Conservation (phyloP, 2,329 filamentous ascomycete species). For the Exophiala sp. region DNA sequence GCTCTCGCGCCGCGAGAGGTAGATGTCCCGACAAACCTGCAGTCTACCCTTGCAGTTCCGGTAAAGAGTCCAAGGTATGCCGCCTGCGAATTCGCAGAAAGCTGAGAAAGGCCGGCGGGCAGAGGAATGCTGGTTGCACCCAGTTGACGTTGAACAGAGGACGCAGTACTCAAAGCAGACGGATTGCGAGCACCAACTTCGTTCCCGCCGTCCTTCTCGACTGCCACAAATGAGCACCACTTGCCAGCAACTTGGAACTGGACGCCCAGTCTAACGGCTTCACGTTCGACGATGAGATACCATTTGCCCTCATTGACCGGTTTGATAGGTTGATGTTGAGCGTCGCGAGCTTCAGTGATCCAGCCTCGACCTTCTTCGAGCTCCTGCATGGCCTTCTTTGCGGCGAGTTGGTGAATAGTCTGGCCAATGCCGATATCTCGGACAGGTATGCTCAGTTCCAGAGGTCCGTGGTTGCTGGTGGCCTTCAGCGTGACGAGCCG, state of each 20-base stretch:
- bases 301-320: slow-evolving; percentile 51
- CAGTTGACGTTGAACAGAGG: no score
- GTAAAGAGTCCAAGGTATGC: no score
- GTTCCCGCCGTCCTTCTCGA: slow-evolving; percentile 41
- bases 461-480: slow-evolving; percentile 54
- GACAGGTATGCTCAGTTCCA: slow-evolving; percentile 64
- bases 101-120: no score
- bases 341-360: slow-evolving; percentile 52
- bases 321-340: slow-evolving; percentile 44
- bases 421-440: slow-evolving; percentile 46
- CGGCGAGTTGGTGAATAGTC: slow-evolving; percentile 68
- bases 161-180: not conserved
- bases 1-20: no score
- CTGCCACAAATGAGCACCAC: slow-evolving; percentile 70
- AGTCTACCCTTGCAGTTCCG: no score
- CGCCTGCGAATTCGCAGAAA: no score
- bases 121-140: not conserved
- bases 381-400: slow-evolving; percentile 64
- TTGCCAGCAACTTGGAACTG: slow-evolving; percentile 65
- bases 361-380: slow-evolving; percentile 69
- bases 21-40: no score
- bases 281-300: slow-evolving; percentile 59
- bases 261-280: slow-evolving; percentile 64
- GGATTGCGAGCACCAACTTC: not conserved
- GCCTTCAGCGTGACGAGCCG: slow-evolving; percentile 58